Base-by-base conservation (phyloP, 106 monocot species). In the Dendrobium officinale region DNA sequence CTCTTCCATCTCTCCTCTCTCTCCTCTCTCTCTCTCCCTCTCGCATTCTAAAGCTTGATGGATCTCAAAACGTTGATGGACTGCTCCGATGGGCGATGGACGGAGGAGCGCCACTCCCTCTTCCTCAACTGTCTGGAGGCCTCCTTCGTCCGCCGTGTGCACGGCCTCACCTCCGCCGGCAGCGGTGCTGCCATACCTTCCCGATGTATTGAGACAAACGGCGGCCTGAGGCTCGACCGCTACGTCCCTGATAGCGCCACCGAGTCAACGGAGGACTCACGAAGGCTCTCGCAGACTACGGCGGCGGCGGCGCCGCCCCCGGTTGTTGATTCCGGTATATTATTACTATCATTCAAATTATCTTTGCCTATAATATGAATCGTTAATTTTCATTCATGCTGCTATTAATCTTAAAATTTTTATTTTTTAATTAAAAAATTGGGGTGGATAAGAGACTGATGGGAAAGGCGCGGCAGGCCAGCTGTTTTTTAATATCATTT, bases 101-200 rank as follows among this genome's bases (percentile, higher is more conserved):
- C 80, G 67, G 80, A 84, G 41, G 77, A 80, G 55, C 80, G 41
- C 22, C 84, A 84, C 84, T 24, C 70, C 68, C 47, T 77, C 49
- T 84, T 77, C 70, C 80, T 84, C 68, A 72, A 72, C 70, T 80
- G 55, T 51, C 27, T 84, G 17, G 80, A 84, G 77, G 67, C 76
- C 67, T 80, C 77, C 27, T 84, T 84, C 77, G 77, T 84, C 48
- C 40, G 75, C 18, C 61, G 68, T 10, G 42, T 77, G 77, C 54
- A 54, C n/a, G 51, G 43, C 74, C 29, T 24, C 75, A 2, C 3
- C 59, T 1, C 9, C 79, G 2, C 0, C 79, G 17, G 27, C 31
- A 13, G 26, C 9, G 13, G 2, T 15, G 77, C 15, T 5, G 74
- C 31, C 51, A 24, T 10, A 31, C 13, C 33, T 26, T 4, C 0